A percentile compares a stretch with the other conserved stretches of the same genome.
Evolutionary conservation across 225 moss, liverwort and hornwort species (phyloP).

Genomic region (Lunularia cruciata): DNA sequence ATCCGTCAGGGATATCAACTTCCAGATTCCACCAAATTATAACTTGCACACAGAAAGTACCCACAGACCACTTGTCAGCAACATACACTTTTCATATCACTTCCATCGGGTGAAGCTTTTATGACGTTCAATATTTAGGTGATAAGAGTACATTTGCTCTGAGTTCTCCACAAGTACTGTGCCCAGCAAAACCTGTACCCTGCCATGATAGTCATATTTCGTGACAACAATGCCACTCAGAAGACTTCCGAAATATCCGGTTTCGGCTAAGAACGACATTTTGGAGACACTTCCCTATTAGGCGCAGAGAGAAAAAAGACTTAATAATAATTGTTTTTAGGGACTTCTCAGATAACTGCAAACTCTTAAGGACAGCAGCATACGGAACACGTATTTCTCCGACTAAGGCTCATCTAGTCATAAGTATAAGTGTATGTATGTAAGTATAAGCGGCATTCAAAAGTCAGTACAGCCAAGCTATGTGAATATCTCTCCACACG

Average conservation of each 20-base stretch:
- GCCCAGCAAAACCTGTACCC: conserved; percentile 36
- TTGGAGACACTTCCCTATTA: no score
- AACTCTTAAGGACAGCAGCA: no score
- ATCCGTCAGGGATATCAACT: conserved; percentile 11
- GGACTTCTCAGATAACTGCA: no score
- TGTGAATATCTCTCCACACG: no score
- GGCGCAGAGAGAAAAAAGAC: no score
- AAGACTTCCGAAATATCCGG: conserved; percentile 7
- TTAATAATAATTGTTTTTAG: no score
- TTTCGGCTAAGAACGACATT: no score
- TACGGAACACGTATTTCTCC: no score
- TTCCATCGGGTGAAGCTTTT: conserved; percentile 35
- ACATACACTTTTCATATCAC: conserved; percentile 38
- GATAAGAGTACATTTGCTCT: conserved; percentile 35
- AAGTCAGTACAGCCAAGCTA: no score
- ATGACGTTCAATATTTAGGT: conserved; percentile 27
- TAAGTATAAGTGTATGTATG: no score
- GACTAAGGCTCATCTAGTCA: no score
- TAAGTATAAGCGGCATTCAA: no score
- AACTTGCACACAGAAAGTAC: conserved; percentile 41
- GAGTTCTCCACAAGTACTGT: conserved; percentile 28
- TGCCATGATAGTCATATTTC: conserved; percentile 35
- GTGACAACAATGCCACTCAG: conserved; percentile 24
- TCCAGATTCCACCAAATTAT: conserved; percentile 25
- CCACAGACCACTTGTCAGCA: conserved; percentile 43